Percentiles rank a stretch among this genome's conserved stretches.
Conservation (phyloP, 768 basidiomycete species). For the Mycena haematopus region DNA sequence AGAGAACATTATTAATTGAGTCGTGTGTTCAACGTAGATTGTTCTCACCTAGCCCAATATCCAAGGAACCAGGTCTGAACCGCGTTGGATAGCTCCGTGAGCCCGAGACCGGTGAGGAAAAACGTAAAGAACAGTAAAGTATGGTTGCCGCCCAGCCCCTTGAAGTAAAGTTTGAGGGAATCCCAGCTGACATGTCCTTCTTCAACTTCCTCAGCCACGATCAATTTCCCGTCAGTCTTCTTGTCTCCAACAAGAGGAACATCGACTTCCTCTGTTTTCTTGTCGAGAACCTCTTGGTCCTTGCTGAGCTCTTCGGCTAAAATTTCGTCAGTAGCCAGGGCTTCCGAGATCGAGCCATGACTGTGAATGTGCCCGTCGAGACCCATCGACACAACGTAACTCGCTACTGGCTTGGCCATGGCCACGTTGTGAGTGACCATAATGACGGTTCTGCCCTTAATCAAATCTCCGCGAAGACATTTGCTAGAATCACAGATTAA, state of each 20-base stretch:
- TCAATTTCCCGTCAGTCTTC: conserved; percentile 57
- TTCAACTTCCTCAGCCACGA: conserved; percentile 66
- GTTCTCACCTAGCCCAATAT: conserved; percentile 29
- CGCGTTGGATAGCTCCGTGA: conserved; percentile 2
- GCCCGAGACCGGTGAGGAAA: conserved; percentile 12
- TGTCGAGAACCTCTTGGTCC: conserved; percentile 44
- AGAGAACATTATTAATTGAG: conserved; percentile 11
- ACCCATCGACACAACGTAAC: conserved; percentile 52
- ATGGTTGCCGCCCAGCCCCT: conserved; percentile 25
- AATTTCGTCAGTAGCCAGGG: conserved; percentile 41
- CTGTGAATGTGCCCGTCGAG: conserved; percentile 51
- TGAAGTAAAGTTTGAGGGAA: conserved; percentile 33
- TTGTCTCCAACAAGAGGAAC: conserved; percentile 31
- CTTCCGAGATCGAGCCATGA: conserved; percentile 51
- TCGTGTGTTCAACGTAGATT: not conserved
- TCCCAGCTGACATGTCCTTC: conserved; percentile 62
- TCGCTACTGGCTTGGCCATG: conserved; percentile 49
- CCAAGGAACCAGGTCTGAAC: conserved; percentile 33
- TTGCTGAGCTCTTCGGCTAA: conserved; percentile 51
- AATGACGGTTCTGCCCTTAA: conserved; percentile 51
- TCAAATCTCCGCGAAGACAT: conserved; percentile 50
- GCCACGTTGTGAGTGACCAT: conserved; percentile 57
- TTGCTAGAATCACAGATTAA: conserved; percentile 32
- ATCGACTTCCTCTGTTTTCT: conserved; percentile 34
- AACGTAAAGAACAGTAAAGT: conserved; percentile 27